A percentile compares a stretch with the other conserved stretches of the same genome.
phyloP scores from a whole-genome alignment of 306 rosid species.

The Abrus pulchellus region DNA sequence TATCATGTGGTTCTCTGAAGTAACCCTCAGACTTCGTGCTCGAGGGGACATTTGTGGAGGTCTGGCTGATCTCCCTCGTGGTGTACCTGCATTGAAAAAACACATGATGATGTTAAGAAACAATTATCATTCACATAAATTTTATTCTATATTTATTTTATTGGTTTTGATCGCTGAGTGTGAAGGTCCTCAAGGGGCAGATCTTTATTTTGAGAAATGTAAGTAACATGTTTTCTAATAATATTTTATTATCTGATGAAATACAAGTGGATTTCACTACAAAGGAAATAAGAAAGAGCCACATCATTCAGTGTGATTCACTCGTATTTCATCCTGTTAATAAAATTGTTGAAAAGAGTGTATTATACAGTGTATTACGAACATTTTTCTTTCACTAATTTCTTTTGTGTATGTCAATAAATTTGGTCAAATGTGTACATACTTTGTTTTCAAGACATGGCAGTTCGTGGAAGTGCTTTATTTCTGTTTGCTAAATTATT shows the following conservation, averaged over 20 bases:
- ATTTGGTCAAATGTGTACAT: not conserved
- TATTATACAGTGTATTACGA: not conserved
- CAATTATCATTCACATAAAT: not conserved
- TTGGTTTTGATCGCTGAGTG: no score
- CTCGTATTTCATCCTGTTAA: not conserved
- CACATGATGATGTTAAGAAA: constrained; percentile 30
- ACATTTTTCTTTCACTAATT: not conserved
- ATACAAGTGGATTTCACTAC: not conserved
- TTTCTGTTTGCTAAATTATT: constrained; percentile 2
- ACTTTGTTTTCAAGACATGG: not conserved
- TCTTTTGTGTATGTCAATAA: not conserved
- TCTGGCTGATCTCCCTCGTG: constrained; percentile 64
- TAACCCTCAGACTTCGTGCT: constrained; percentile 52
- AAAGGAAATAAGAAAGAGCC: constrained; percentile 6
- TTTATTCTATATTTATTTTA: not conserved
- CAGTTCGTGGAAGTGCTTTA: not conserved
- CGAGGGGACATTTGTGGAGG: constrained; percentile 73
- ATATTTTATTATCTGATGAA: not conserved
- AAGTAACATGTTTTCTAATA: not conserved
- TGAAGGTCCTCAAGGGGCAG: not conserved
- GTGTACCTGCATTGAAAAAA: constrained; percentile 62
- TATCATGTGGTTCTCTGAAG: constrained; percentile 57
- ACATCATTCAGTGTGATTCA: not conserved
- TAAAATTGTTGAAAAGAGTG: not conserved
- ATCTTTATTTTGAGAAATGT: not conserved